Percentiles rank a stretch among this genome's conserved stretches.
These are phyloP conservation scores for Ambrosia artemisiifolia DNA, from an alignment of 129 eudicot species.

Conservation along the genomic window DNA sequence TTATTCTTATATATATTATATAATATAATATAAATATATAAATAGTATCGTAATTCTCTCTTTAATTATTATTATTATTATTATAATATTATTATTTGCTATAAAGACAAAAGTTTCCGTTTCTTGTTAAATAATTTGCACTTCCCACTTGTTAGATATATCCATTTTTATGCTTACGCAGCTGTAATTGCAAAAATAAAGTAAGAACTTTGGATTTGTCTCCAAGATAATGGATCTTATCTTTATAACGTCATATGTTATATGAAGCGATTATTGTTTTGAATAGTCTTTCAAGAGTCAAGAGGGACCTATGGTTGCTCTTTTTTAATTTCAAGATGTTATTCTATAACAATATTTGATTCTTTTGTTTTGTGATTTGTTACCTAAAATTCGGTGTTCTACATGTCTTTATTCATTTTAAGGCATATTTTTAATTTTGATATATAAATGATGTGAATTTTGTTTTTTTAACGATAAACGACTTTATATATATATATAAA, in stretches of 20 bases:
- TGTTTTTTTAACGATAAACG: too few relatives aligned
- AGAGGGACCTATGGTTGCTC: neutral
- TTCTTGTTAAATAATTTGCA: neutral
- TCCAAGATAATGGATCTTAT: neutral
- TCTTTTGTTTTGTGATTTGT: neutral
- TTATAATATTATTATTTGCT: neutral
- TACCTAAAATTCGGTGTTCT: neutral
- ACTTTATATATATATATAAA: too few relatives aligned
- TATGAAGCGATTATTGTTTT: neutral
- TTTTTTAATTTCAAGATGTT: neutral
- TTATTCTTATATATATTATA: neutral
- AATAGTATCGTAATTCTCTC: neutral
- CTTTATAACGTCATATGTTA: neutral
- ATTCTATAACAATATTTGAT: neutral
- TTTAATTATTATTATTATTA: neutral
- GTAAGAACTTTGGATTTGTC: neutral
- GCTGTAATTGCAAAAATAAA: neutral
- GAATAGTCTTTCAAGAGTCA: neutral
- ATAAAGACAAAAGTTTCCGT: slow-evolving; percentile 3
- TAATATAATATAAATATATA: neutral
- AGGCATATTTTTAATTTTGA: neutral
- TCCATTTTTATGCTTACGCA: neutral
- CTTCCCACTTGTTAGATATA: slow-evolving; percentile 11
- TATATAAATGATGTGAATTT: too few relatives aligned
- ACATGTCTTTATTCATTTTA: neutral